Base-by-base conservation (phyloP, 306 rosid genomes). In the Malus orientalis region DNA sequence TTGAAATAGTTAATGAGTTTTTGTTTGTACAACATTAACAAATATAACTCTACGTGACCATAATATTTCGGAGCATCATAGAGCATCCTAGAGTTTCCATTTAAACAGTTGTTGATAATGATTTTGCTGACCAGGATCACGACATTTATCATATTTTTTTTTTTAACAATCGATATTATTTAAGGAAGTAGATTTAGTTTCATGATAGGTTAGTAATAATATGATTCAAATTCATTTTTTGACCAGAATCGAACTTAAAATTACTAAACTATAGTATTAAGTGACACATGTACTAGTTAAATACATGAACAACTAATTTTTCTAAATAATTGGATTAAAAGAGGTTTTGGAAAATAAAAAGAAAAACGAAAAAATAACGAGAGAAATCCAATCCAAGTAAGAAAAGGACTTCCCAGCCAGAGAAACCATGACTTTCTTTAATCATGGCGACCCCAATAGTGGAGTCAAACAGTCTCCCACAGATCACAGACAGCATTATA, bases 171-270 rank as follows among this genome's bases (percentile, higher is more conserved):
- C 8, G 8, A 36, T 36, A 36, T 36, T 36, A 36, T 36, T 1
- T 6, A 6, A 0, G 2, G 0, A 36, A 6, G 0, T 36, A 6
- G 0, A 2, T 2, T 36, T 36, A 36, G 0, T 0, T 1, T 6
- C 40, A 36, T 2, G 2, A 6, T 36, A 6, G 0, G 0, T 2
- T 36, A 36, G 40, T 36, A 36, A 36, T 36, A 36, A 36, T 36
- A 36, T 6, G 2, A 1, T 36, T 33, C 1, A 33, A 33, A 6
- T 33, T 33, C 2, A 1, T 6, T 6, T 36, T 36, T 36, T 36
- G 0, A 36, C 8, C 0, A 36, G 8, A 36, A 33, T 1, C 38
- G 2, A 36, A 6, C 0, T 1, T 36, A 36, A 36, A 6, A 36
- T 1, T 36, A 6, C 2, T 36, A 36, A 6, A 36, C 0, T 2